Conservation (phyloP, 495 filamentous ascomycete genomes). For the Pyronema domesticum region DNA sequence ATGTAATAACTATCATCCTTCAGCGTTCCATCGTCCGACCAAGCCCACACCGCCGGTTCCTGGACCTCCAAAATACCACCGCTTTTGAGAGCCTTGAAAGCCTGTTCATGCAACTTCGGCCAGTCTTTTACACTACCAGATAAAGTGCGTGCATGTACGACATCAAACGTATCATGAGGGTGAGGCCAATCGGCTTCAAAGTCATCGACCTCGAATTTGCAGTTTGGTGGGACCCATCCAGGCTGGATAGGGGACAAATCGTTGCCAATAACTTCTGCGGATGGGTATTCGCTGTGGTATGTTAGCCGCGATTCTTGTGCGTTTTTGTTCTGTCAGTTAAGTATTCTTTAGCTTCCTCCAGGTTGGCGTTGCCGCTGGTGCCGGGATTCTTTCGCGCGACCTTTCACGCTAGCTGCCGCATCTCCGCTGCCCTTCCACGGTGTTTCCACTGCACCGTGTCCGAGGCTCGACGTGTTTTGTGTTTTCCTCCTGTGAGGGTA, state of each 20-base stretch:
- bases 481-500: too few relatives aligned
- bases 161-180: constrained; percentile 24
- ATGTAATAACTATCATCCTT: neutral
- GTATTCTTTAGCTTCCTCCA: too few relatives aligned
- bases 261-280: constrained; percentile 20
- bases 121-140: constrained; percentile 35
- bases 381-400: too few relatives aligned
- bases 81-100: constrained; percentile 11
- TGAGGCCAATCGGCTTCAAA: constrained; percentile 29
- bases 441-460: too few relatives aligned
- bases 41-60: neutral
- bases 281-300: neutral
- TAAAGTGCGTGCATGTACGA: constrained; percentile 29
- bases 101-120: constrained; percentile 30
- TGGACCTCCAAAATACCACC: neutral
- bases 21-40: neutral
- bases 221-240: constrained; percentile 29
- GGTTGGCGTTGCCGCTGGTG: too few relatives aligned
- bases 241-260: constrained; percentile 42
- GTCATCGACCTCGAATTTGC: constrained; percentile 47
- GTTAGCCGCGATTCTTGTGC: too few relatives aligned
- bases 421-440: too few relatives aligned
- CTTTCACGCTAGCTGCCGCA: too few relatives aligned
- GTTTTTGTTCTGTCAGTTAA: too few relatives aligned
- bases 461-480: too few relatives aligned